A percentile compares a stretch with the other conserved stretches of the same genome.
These are phyloP conservation scores for Fusarium stilboides DNA, from an alignment of 2,329 filamentous ascomycete genomes.

Conservation along the genomic window DNA sequence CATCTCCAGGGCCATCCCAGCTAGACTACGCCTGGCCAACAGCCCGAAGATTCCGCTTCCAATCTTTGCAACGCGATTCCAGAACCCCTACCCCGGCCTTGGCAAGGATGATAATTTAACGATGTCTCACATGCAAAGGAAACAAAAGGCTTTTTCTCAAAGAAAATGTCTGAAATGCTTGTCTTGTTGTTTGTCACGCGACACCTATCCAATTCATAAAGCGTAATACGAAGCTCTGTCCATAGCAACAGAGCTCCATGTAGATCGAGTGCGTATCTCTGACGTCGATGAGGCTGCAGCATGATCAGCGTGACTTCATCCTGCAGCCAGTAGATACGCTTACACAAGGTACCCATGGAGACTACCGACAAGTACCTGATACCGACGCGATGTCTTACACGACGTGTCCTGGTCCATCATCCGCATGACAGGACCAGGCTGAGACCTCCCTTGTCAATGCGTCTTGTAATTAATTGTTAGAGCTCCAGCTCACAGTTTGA, in stretches of 20 bases:
- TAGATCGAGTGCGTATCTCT: slow-evolving; percentile 28
- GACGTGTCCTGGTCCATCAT: slow-evolving; percentile 16
- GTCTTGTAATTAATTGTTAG: slow-evolving; percentile 25
- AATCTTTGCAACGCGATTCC: slow-evolving; percentile 28
- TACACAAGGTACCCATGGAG: slow-evolving; percentile 44
- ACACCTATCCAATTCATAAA: not conserved
- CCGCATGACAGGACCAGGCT: slow-evolving; percentile 26
- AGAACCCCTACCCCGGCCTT: slow-evolving; percentile 24
- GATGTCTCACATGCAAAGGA: slow-evolving; percentile 27
- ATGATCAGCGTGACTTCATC: slow-evolving; percentile 48
- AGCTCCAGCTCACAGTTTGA: not conserved
- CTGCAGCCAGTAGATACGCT: slow-evolving; percentile 39
- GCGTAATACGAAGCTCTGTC: not conserved
- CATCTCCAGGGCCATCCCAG: slow-evolving; percentile 35
- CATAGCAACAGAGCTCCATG: not conserved
- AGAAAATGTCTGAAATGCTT: slow-evolving; percentile 9
- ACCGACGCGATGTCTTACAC: not conserved
- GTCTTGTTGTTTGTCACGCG: slow-evolving; percentile 27
- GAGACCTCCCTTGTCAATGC: slow-evolving; percentile 41
- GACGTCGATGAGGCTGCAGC: slow-evolving; percentile 36
- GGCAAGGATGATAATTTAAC: slow-evolving; percentile 17
- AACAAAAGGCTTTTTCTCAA: slow-evolving; percentile 2
- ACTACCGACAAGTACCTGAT: slow-evolving; percentile 30
- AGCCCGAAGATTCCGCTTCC: slow-evolving; percentile 30
- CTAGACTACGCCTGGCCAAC: slow-evolving; percentile 36